Conservation (phyloP, 768 basidiomycete genomes). For the Lactifluus piperatus region DNA sequence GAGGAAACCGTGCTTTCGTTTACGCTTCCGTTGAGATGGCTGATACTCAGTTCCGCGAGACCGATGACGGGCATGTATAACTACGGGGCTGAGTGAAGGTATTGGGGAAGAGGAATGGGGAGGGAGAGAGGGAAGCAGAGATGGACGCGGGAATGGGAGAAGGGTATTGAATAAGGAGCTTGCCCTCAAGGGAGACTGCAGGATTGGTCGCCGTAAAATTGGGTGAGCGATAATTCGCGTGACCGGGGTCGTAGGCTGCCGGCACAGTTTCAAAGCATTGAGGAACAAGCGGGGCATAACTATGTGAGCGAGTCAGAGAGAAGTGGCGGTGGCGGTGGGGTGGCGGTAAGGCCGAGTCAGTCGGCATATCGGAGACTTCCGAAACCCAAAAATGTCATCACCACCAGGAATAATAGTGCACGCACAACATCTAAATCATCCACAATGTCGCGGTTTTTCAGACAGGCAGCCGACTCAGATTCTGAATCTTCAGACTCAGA, state of each 20-base stretch:
- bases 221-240: background rate
- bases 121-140: constrained; percentile 1
- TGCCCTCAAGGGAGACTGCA: background rate
- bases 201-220: background rate
- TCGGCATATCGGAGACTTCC: constrained; percentile 13
- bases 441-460: constrained; percentile 82
- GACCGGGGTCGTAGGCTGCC: background rate
- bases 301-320: background rate
- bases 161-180: background rate
- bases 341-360: background rate
- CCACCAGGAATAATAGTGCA: background rate
- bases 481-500: constrained; percentile 65
- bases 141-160: constrained; percentile 6
- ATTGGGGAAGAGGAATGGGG: background rate
- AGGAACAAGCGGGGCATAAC: constrained; percentile 10
- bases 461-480: constrained; percentile 76
- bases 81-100: background rate
- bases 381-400: constrained; percentile 15
- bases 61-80: constrained; percentile 51
- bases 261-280: background rate
- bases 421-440: background rate
- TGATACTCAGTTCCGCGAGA: constrained; percentile 89
- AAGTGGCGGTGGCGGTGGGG: no score
- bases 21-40: constrained; percentile 89
- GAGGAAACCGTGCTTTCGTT: constrained; percentile 89